phyloP scores from a whole-genome alignment of 768 basidiomycete genomes.

The Mycena rosella region DNA sequence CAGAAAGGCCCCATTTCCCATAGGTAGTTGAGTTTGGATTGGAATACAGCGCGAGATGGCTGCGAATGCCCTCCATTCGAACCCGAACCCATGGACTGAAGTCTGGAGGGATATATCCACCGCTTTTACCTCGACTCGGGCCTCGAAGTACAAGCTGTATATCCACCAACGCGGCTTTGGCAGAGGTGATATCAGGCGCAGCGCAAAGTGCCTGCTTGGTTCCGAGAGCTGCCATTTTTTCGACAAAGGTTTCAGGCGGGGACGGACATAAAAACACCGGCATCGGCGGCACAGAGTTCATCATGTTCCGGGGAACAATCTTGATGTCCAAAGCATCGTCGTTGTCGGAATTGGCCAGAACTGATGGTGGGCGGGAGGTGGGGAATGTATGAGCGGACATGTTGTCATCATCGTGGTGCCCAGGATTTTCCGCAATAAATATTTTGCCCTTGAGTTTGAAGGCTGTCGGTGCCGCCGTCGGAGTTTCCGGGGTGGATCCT shows the following conservation, averaged over 20 bases:
- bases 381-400: slow-evolving; percentile 12
- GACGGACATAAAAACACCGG: too few relatives aligned
- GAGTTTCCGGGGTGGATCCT: slow-evolving; percentile 12
- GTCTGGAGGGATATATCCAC: background rate
- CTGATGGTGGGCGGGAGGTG: slow-evolving; percentile 1
- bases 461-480: too few relatives aligned
- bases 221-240: slow-evolving; percentile 24
- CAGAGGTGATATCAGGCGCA: slow-evolving; percentile 26
- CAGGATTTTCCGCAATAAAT: background rate
- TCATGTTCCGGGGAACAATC: slow-evolving; percentile 15
- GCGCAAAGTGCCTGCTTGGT: slow-evolving; percentile 9
- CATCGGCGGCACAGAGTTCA: slow-evolving; percentile 20
- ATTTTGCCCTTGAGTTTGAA: too few relatives aligned
- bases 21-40: slow-evolving; percentile 18
- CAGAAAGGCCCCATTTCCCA: too few relatives aligned
- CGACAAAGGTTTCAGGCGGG: too few relatives aligned
- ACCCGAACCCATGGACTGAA: too few relatives aligned
- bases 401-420: background rate
- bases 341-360: slow-evolving; percentile 18
- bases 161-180: slow-evolving; percentile 24
- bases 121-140: slow-evolving; percentile 16
- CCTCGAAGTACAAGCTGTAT: slow-evolving; percentile 20
- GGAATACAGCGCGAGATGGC: slow-evolving; percentile 14
- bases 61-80: slow-evolving; percentile 1
- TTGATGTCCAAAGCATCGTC: slow-evolving; percentile 13